Evolutionary conservation across 805 yeast genomes (phyloP), one percentile per base, ranked within the genome.

Genomic region (Lipomyces sp.): DNA sequence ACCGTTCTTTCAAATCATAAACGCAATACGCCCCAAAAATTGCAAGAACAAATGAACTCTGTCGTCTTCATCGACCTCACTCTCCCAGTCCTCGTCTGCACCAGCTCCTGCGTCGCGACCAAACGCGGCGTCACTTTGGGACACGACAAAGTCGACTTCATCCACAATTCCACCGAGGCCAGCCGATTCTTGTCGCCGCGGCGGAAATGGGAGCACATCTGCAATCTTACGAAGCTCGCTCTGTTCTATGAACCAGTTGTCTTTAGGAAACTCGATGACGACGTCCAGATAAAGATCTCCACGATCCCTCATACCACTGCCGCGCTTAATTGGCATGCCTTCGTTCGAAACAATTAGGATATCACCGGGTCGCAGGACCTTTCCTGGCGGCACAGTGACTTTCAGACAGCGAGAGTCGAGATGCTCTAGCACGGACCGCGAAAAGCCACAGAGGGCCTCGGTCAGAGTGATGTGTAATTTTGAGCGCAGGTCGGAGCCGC

Each of bases 371-470:
- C 83, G 76, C 5, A 89, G 63, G 4, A 91, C 95, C 66, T 83
- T 84, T 1, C 97, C 97, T 3, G 75, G 70, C 1, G 90, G 89
- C 0, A 83, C 77, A 0, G 79, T 71, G 13, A 90, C 65, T 45
- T 76, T 76, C 11, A 59, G 21, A 13, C 89, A 67, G 55, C 97
- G 79, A 16, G 84, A 90, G 67, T 93, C 98, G 48, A 90, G 74
- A 57, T 87, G 93, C 57, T 78, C 78, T 8, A 84, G 70, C 1
- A 88, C 72, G 11, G 78, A 75, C 45, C 78, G 76, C 32, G 77
- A 70, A 61, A 90, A 84, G 2, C 98, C 98, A 52, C 87, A 78
- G n/a, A 91, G 72, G 0, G 96, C 83, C 58, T 91, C 98, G 13
- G 79, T 79, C 45, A 91, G 71, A 1, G 95, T 74, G 35, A 91